Percentiles rank a stretch among this genome's conserved stretches.
Evolutionary conservation across 768 basidiomycete genomes (phyloP).

Genomic region (Auricularia cornea): DNA sequence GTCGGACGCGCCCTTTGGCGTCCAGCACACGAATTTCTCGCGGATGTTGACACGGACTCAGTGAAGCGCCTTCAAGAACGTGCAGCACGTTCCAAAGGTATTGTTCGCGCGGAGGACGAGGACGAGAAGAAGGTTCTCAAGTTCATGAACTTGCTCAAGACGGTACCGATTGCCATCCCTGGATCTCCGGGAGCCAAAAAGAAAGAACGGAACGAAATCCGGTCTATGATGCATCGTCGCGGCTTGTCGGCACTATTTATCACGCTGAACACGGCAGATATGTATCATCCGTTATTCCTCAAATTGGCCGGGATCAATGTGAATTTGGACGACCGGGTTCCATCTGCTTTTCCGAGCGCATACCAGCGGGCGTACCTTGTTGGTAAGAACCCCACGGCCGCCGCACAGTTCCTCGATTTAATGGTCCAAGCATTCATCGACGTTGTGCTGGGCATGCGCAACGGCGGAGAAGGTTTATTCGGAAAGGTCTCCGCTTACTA

Average conservation of each 20-base stretch:
- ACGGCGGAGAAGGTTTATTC: slow-evolving; percentile 2
- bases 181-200: background rate
- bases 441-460: background rate
- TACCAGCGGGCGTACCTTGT: background rate
- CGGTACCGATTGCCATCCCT: background rate
- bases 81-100: background rate
- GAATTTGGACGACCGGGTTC: background rate
- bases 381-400: background rate
- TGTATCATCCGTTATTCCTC: background rate
- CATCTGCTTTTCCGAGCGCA: background rate
- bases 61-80: background rate
- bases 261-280: background rate
- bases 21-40: background rate
- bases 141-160: background rate
- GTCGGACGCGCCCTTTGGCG: background rate
- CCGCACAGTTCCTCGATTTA: background rate
- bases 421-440: background rate
- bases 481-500: slow-evolving; percentile 1
- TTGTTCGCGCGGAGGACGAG: background rate
- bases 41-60: background rate
- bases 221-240: background rate
- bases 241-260: background rate
- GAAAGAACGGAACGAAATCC: background rate
- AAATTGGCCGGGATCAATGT: background rate
- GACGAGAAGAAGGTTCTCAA: background rate